These are phyloP conservation scores for Yamadazyma triangularis DNA, from an alignment of 1,139 yeast species.

Conservation along the genomic window DNA sequence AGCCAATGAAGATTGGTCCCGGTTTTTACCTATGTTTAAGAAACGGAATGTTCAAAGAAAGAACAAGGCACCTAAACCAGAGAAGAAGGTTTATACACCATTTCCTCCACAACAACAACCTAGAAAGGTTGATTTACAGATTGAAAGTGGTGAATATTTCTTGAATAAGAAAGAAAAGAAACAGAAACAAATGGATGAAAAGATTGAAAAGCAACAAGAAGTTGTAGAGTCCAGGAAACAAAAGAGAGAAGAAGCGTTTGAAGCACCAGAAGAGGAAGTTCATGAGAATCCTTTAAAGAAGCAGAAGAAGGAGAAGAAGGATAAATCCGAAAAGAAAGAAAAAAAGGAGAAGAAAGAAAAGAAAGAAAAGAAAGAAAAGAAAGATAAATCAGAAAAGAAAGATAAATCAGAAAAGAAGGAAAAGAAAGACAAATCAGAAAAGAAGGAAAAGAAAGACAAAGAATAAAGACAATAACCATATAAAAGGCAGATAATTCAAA, in stretches of 20 bases:
- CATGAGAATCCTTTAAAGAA: constrained; percentile 33
- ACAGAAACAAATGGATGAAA: constrained; percentile 65
- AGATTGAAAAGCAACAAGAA: constrained; percentile 73
- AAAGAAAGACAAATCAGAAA: no score
- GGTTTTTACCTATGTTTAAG: constrained; percentile 96
- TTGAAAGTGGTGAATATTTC: constrained; percentile 98
- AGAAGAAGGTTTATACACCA: constrained; percentile 91
- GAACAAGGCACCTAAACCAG: constrained; percentile 50
- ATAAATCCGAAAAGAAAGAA: constrained; percentile 16
- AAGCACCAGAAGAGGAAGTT: constrained; percentile 78
- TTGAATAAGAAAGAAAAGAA: constrained; percentile 81
- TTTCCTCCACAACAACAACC: constrained; percentile 99
- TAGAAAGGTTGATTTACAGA: constrained; percentile 94
- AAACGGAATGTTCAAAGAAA: constrained; percentile 93
- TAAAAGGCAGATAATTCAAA: no score
- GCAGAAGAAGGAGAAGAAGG: constrained; percentile 17
- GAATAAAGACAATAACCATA: no score
- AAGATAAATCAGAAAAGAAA: constrained; percentile 1
- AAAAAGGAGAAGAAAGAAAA: constrained; percentile 16
- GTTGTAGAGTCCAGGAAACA: constrained; percentile 59
- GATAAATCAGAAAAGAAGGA: no score
- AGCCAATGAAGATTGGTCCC: constrained; percentile 94
- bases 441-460: no score
- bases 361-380: constrained; percentile 10
- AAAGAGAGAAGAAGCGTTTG: constrained; percentile 74